A percentile compares a stretch with the other conserved stretches of the same genome.
These are phyloP conservation scores for Apiospora kogelbergensis DNA, from an alignment of 2,329 filamentous ascomycete genomes.

Conservation along the genomic window DNA sequence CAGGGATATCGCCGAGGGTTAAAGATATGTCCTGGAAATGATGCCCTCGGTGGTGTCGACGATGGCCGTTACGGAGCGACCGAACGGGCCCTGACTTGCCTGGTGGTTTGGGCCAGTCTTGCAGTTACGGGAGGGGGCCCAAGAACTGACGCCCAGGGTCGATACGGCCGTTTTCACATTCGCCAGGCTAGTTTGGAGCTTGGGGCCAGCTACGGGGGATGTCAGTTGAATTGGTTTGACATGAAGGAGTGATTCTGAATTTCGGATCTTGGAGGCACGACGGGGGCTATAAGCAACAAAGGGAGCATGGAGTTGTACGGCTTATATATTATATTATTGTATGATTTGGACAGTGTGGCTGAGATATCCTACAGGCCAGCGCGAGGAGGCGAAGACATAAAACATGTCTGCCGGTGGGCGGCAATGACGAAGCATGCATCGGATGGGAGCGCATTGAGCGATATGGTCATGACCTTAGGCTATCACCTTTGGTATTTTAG, in stretches of 20 bases:
- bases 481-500: not conserved
- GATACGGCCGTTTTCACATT: not conserved
- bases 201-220: not conserved
- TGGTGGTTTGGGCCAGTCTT: not conserved
- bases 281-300: not conserved
- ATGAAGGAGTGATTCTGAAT: slow-evolving; percentile 2
- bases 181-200: not conserved
- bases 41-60: not conserved
- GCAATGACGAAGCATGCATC: not conserved
- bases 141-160: not conserved
- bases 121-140: not conserved
- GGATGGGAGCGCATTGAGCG: not conserved
- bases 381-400: not conserved
- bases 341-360: not conserved
- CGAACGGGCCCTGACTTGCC: not conserved
- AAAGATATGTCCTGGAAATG: not conserved
- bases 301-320: not conserved
- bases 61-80: not conserved
- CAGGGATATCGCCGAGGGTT: not conserved
- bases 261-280: not conserved
- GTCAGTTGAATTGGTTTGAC: not conserved
- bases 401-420: not conserved
- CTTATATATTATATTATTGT: slow-evolving; percentile 8
- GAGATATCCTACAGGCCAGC: not conserved
- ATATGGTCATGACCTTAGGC: not conserved